Evolutionary conservation across 1,284 basidiomycete genomes (phyloP).

Genomic region (Sporisorium scitamineum): DNA sequence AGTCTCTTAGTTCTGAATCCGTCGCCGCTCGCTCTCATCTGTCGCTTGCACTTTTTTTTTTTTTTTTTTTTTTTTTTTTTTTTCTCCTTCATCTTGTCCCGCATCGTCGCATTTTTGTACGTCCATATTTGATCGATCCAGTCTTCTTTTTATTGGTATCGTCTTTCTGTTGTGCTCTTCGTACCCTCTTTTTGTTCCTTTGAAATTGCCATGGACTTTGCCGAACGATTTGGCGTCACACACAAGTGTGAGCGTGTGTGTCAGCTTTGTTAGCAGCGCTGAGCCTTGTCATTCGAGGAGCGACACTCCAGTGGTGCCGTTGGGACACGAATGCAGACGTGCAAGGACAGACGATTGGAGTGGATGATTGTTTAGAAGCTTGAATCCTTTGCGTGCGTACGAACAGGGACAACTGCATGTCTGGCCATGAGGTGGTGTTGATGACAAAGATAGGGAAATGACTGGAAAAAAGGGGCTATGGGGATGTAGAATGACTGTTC

Average conservation of each 20-base stretch:
- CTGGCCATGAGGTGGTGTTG: not conserved
- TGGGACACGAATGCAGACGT: too few relatives aligned
- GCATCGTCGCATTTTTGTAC: slow-evolving; percentile 14
- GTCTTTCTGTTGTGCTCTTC: not conserved
- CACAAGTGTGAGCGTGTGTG: not conserved
- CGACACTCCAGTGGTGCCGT: not conserved
- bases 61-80: too few relatives aligned
- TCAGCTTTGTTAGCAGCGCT: not conserved
- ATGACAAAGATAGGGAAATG: too few relatives aligned
- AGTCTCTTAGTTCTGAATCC: not conserved
- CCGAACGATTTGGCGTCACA: not conserved
- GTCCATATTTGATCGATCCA: not conserved
- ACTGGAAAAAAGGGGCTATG: not conserved
- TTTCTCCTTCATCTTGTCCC: not conserved
- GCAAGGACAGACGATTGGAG: not conserved
- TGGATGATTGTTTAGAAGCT: not conserved
- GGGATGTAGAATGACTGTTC: not conserved
- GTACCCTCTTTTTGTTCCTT: not conserved
- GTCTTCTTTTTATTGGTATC: not conserved
- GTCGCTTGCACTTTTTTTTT: slow-evolving; percentile 8
- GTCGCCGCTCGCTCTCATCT: not conserved
- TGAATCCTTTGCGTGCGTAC: slow-evolving; percentile 2
- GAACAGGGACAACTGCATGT: not conserved
- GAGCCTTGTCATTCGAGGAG: not conserved
- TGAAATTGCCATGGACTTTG: slow-evolving; percentile 1